These are phyloP conservation scores for Triadica sebifera DNA, from an alignment of 345 rosid genomes.

Conservation along the genomic window DNA sequence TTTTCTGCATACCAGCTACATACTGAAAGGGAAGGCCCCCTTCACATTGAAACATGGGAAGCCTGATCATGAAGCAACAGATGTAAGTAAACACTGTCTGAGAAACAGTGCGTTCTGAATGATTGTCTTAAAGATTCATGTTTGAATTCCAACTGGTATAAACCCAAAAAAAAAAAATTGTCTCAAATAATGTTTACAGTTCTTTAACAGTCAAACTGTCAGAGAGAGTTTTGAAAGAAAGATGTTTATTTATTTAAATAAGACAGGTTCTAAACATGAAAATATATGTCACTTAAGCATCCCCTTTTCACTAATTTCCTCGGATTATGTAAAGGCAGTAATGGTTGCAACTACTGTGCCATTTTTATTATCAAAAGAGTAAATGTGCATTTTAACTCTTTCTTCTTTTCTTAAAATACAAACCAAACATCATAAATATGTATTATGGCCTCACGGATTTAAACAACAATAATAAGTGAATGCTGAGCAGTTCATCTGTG, in stretches of 20 bases:
- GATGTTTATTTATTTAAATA: background rate
- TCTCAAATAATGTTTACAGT: conserved; percentile 3
- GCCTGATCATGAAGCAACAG: conserved; percentile 86
- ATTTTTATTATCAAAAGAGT: background rate
- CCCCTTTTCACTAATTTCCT: background rate
- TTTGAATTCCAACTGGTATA: background rate
- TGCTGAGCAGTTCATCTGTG: conserved; percentile 7
- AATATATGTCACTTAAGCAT: background rate
- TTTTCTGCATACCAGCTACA: conserved; percentile 52
- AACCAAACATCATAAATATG: background rate
- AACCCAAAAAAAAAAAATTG: background rate
- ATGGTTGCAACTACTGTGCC: no score
- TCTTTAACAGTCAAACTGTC: background rate
- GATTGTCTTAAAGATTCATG: background rate
- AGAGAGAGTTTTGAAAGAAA: background rate
- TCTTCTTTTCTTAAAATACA: background rate
- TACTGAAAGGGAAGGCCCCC: conserved; percentile 70
- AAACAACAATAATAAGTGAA: background rate
- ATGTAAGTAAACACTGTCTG: conserved; percentile 42
- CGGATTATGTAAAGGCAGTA: background rate
- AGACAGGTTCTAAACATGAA: background rate
- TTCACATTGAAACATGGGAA: conserved; percentile 83
- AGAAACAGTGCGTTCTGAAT: conserved; percentile 2
- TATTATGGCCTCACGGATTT: background rate
- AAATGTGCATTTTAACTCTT: background rate